Conservation (phyloP, 371 early-diverging fungal genomes). For the Circinella umbellata region DNA sequence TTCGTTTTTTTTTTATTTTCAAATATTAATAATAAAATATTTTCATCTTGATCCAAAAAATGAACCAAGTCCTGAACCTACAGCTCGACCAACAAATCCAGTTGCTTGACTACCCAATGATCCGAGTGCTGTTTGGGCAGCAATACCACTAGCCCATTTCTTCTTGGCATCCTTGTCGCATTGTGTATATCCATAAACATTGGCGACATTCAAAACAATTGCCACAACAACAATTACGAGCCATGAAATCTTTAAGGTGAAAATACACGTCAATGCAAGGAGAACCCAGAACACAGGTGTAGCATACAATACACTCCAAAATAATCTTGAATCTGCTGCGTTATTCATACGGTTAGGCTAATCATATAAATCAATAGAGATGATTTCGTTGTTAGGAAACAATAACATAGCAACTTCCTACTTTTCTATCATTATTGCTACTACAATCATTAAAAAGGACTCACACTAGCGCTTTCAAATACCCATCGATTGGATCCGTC, state of each 20-base stretch:
- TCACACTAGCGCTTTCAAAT: constrained; percentile 91
- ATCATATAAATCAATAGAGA: background rate
- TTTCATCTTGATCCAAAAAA: constrained; percentile 41
- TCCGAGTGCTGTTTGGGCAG: constrained; percentile 50
- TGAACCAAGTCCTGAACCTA: constrained; percentile 41
- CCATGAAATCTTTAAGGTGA: constrained; percentile 80
- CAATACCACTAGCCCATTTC: constrained; percentile 64
- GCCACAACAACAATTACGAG: constrained; percentile 87
- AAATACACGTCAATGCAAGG: constrained; percentile 77
- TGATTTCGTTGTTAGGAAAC: too few species aligned
- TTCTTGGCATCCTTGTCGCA: constrained; percentile 92
- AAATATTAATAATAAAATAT: background rate
- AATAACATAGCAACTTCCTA: too few species aligned
- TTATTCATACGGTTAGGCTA: constrained; percentile 78
- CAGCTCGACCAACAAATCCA: constrained; percentile 46
- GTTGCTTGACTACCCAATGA: constrained; percentile 41
- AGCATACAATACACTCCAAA: constrained; percentile 91
- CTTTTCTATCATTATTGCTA: background rate
- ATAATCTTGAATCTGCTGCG: constrained; percentile 85
- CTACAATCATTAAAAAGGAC: constrained; percentile 16
- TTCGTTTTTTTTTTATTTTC: background rate
- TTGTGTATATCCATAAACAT: constrained; percentile 92
- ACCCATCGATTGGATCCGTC: constrained; percentile 94
- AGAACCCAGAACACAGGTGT: constrained; percentile 87
- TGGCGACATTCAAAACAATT: constrained; percentile 81